Base-by-base conservation (phyloP, 2,329 filamentous ascomycete species). In the Onygenales sp. region DNA sequence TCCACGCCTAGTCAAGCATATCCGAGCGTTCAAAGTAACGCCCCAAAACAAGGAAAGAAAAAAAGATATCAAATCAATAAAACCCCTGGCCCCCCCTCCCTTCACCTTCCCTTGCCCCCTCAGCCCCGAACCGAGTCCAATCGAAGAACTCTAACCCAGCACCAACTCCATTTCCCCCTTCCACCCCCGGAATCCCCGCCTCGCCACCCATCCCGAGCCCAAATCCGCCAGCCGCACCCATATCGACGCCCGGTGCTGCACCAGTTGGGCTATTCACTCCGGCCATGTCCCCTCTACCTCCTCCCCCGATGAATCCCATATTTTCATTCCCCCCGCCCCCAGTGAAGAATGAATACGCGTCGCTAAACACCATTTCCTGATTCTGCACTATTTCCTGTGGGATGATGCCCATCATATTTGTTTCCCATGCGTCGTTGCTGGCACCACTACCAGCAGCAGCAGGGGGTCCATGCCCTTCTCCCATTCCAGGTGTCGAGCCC, bases 331-430 rank as follows among this genome's bases (percentile, higher is more conserved):
- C 14, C n/a, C 32, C 45, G 7, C 8, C 33, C 8, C 33, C 45
- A 8, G 45, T 13, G 33, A 48, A 48, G 17, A 48, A 48, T 10
- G 45, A 48, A 48, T 48, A 48, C 10, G 45, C 45, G 11, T 48
- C 45, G 14, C 45, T 38, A 35, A 48, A 48, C 45, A 48, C 38
- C 45, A 48, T 48, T 21, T 48, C 45, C 9, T 35, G 45, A 48
- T 48, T 48, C 5, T 48, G 45, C 45, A 27, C 32, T 33, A 48
- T 13, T 17, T 48, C 45, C 32, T 48, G 45, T 3, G 45, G 27
- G 17, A 48, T 48, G 21, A 48, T 38, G 14, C 33, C 45, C 2
- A 33, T 33, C 45, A 48, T 48, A 48, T 48, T 17, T 11, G 45
- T 14, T 10, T 38, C 32, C 45, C 45, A 48, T 17, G 45, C 45